These are phyloP conservation scores for Hamigera avellanea DNA, from an alignment of 495 filamentous ascomycete genomes.

Conservation along the genomic window DNA sequence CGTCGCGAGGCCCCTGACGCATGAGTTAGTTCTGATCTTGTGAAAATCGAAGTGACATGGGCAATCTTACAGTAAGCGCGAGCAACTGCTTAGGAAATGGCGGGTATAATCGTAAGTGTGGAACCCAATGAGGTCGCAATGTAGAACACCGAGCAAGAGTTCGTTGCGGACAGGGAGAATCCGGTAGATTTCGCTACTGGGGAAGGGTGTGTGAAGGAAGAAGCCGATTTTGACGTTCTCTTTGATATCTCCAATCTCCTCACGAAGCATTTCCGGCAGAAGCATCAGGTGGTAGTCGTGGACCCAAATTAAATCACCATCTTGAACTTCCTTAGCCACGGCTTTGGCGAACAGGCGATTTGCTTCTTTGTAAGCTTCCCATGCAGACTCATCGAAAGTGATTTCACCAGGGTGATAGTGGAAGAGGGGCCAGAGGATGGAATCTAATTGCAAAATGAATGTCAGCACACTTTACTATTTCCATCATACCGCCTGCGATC, in stretches of 20 bases:
- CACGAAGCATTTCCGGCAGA: slow-evolving; percentile 82
- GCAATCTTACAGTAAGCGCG: slow-evolving; percentile 64
- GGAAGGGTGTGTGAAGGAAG: slow-evolving; percentile 95
- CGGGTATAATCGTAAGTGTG: slow-evolving; percentile 95
- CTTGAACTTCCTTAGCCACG: slow-evolving; percentile 68
- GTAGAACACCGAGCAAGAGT: slow-evolving; percentile 71
- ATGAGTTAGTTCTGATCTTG: slow-evolving; percentile 4
- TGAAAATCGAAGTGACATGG: not conserved
- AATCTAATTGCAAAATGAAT: slow-evolving; percentile 42
- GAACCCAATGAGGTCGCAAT: slow-evolving; percentile 91
- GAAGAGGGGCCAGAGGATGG: slow-evolving; percentile 94
- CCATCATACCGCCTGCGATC: too few relatives aligned
- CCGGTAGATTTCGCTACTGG: slow-evolving; percentile 92
- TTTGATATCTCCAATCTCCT: slow-evolving; percentile 61
- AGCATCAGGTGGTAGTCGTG: slow-evolving; percentile 99
- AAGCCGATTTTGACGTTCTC: slow-evolving; percentile 93
- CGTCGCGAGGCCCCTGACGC: slow-evolving; percentile 53
- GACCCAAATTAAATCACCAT: slow-evolving; percentile 91
- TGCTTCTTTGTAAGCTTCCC: slow-evolving; percentile 84
- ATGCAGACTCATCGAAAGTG: slow-evolving; percentile 88
- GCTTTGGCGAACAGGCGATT: slow-evolving; percentile 80
- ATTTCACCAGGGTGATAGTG: slow-evolving; percentile 98
- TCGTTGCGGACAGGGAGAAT: slow-evolving; percentile 88
- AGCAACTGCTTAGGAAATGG: slow-evolving; percentile 89
- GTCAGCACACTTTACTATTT: too few relatives aligned